Evolutionary conservation across 2,329 filamentous ascomycete species (phyloP).

Genomic region (Fusarium haematococcum): DNA sequence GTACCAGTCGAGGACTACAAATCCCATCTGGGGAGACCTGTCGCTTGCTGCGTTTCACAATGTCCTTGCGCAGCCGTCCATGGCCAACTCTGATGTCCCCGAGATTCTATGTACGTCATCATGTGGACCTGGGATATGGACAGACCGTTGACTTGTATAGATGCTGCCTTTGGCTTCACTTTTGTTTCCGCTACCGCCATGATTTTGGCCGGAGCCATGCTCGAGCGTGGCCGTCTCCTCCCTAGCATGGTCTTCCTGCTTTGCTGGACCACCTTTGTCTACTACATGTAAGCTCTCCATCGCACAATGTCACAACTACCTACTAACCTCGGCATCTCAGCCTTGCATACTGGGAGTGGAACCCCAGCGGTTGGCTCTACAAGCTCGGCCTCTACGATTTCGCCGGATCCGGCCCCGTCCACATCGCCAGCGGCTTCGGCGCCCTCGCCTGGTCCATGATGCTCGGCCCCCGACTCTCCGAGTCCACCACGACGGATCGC

Average conservation of each 20-base stretch:
- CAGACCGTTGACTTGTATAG: not conserved
- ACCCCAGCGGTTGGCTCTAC: constrained; percentile 73
- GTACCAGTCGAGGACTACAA: constrained; percentile 52
- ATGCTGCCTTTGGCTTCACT: constrained; percentile 52
- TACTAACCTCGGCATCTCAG: not conserved
- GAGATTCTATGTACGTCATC: constrained; percentile 49
- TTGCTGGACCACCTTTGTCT: constrained; percentile 74
- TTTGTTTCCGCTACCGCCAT: constrained; percentile 55
- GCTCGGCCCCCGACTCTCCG: constrained; percentile 64
- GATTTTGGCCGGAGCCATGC: constrained; percentile 54
- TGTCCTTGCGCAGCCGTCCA: constrained; percentile 51
- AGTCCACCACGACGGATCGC: constrained; percentile 25
- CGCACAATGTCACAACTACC: accelerated
- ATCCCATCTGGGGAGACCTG: constrained; percentile 51
- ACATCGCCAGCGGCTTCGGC: constrained; percentile 72
- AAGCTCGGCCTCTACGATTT: constrained; percentile 71
- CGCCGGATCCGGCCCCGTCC: constrained; percentile 72
- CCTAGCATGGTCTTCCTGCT: constrained; percentile 72
- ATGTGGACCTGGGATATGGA: not conserved
- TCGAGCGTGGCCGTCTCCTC: constrained; percentile 51
- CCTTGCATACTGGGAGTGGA: constrained; percentile 76
- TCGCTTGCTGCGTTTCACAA: constrained; percentile 51
- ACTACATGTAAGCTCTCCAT: constrained; percentile 54
- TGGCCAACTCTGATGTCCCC: constrained; percentile 52
- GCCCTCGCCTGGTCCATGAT: constrained; percentile 73